Evolutionary conservation across 352 stramenopile genomes (phyloP).

Genomic region (Hyaloperonospora brassicae): DNA sequence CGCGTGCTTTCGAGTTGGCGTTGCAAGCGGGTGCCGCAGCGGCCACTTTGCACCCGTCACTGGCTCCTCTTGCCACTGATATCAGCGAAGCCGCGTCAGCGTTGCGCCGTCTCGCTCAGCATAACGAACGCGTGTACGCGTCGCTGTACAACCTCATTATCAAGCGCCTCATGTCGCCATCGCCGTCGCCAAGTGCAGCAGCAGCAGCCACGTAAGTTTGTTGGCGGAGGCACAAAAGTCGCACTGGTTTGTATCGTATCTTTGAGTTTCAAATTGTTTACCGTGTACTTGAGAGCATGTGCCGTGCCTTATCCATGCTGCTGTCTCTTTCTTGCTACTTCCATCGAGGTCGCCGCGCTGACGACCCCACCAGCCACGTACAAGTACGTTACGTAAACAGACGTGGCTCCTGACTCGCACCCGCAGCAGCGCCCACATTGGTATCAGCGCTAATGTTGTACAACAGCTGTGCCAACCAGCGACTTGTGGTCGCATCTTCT

Average conservation of each 20-base stretch:
- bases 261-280: slow-evolving; percentile 8
- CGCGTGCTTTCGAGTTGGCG: slow-evolving; percentile 22
- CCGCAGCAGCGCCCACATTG: slow-evolving; percentile 19
- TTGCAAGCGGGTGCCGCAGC: slow-evolving; percentile 11
- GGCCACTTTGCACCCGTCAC: slow-evolving; percentile 34
- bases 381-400: slow-evolving; percentile 21
- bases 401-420: slow-evolving; percentile 16
- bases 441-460: slow-evolving; percentile 79
- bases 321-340: neutral
- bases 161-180: slow-evolving; percentile 25
- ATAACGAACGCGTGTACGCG: slow-evolving; percentile 62
- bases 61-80: slow-evolving; percentile 41
- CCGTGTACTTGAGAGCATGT: slow-evolving; percentile 10
- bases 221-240: too few species aligned
- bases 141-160: slow-evolving; percentile 60
- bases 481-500: slow-evolving; percentile 94
- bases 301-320: slow-evolving; percentile 1
- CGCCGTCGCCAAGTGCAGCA: too few species aligned
- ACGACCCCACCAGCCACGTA: neutral
- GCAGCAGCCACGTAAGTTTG: too few species aligned
- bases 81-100: slow-evolving; percentile 26
- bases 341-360: slow-evolving; percentile 1
- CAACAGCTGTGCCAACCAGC: slow-evolving; percentile 93
- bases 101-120: slow-evolving; percentile 41
- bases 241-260: slow-evolving; percentile 4